A percentile compares a stretch with the other conserved stretches of the same genome.
Evolutionary conservation across 2,329 filamentous ascomycete genomes (phyloP).

Genomic region (Lachnellula arida): DNA sequence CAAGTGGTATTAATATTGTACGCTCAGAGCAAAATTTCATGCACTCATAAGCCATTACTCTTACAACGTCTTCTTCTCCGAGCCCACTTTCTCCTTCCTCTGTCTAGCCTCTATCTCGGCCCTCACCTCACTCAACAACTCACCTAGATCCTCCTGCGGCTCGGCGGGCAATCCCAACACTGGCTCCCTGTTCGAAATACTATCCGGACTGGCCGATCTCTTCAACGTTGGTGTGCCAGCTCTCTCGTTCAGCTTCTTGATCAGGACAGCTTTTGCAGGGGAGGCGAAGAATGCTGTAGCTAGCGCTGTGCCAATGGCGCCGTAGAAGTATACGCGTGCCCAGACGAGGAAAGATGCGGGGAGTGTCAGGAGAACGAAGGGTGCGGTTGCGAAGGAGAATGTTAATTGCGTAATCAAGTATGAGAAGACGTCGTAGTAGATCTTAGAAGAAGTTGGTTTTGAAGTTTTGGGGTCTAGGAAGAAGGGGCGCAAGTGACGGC

Average conservation of each 20-base stretch:
- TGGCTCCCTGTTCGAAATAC: constrained; percentile 51
- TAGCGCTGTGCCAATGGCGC: constrained; percentile 59
- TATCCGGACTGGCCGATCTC: constrained; percentile 54
- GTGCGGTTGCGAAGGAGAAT: constrained; percentile 76
- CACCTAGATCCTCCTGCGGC: constrained; percentile 66
- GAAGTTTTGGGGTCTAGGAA: constrained; percentile 77
- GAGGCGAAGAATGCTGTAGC: constrained; percentile 75
- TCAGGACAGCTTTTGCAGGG: constrained; percentile 62
- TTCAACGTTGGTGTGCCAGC: constrained; percentile 40
- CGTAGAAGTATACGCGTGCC: constrained; percentile 86
- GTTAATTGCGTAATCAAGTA: constrained; percentile 73
- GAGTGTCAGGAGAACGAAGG: constrained; percentile 80
- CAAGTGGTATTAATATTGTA: too few species aligned
- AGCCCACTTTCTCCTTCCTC: constrained; percentile 8
- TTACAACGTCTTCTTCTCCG: not conserved
- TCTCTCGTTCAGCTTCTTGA: constrained; percentile 54
- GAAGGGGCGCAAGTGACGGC: constrained; percentile 85
- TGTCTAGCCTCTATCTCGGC: constrained; percentile 39
- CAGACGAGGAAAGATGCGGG: constrained; percentile 68
- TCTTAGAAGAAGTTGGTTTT: constrained; percentile 65
- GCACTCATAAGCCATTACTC: not conserved
- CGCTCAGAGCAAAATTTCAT: too few species aligned
- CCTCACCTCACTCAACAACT: constrained; percentile 48
- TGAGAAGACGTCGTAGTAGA: constrained; percentile 78
- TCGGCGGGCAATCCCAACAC: constrained; percentile 77